Evolutionary conservation across 2,329 filamentous ascomycete genomes (phyloP).

Genomic region (Metarhizium anisopliae): DNA sequence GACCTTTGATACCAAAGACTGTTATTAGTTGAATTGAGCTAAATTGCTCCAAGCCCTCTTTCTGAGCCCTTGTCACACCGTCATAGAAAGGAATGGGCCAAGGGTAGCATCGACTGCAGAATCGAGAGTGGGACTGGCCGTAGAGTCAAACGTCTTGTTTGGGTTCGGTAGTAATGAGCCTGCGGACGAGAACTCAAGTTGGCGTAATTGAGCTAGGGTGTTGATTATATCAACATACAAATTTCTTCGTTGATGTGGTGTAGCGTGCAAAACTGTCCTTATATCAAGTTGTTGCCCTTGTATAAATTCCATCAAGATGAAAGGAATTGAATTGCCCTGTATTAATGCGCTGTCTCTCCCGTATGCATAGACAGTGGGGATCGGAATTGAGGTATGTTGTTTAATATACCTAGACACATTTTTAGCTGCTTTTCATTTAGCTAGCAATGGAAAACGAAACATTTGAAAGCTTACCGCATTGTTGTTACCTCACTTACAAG

Average conservation of each 20-base stretch:
- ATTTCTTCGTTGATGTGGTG: conserved; percentile 1
- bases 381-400: conserved; percentile 12
- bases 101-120: conserved; percentile 8
- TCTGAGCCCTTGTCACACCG: no score
- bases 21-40: no score
- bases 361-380: conserved; percentile 11
- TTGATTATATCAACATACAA: conserved; percentile 17
- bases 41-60: no score
- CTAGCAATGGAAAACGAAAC: not conserved
- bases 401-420: conserved; percentile 15
- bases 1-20: no score
- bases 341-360: conserved; percentile 8
- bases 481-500: conserved; percentile 1
- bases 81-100: conserved; percentile 11
- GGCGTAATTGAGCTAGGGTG: conserved; percentile 15
- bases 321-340: not conserved
- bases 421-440: not conserved
- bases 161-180: conserved; percentile 16
- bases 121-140: conserved; percentile 7
- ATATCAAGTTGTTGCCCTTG: conserved; percentile 11
- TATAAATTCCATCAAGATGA: not conserved
- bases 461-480: not conserved
- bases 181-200: conserved; percentile 13
- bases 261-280: conserved; percentile 4
- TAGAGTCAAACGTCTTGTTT: conserved; percentile 4